Evolutionary conservation across 371 early-diverging fungal genomes (phyloP).

Genomic region (Lichtheimia hyalospora): DNA sequence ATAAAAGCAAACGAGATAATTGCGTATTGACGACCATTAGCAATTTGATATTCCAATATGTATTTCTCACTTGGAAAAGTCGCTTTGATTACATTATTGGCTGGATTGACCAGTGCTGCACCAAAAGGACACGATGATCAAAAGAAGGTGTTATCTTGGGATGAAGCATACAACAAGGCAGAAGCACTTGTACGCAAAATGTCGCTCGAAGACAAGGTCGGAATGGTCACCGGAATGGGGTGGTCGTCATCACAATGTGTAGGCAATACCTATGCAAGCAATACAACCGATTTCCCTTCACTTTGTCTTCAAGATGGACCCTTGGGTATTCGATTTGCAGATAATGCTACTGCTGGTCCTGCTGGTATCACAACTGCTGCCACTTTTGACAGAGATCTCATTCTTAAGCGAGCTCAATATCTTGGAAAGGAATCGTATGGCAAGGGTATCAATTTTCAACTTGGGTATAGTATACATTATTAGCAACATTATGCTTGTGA

Average conservation of each 20-base stretch:
- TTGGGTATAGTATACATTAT: slow-evolving; percentile 35
- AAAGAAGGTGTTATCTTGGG: slow-evolving; percentile 20
- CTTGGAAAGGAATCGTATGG: slow-evolving; percentile 54
- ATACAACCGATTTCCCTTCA: slow-evolving; percentile 47
- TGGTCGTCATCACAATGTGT: slow-evolving; percentile 41
- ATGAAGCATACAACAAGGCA: slow-evolving; percentile 41
- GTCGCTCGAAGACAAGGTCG: slow-evolving; percentile 45
- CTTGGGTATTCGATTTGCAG: slow-evolving; percentile 49
- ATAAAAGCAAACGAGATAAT: no score
- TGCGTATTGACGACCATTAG: no score
- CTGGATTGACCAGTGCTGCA: neutral
- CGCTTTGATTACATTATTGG: neutral
- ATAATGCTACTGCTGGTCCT: slow-evolving; percentile 42
- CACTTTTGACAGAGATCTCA: slow-evolving; percentile 47
- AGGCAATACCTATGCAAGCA: slow-evolving; percentile 43
- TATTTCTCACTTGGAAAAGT: neutral
- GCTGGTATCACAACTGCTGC: slow-evolving; percentile 56
- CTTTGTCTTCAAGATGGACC: slow-evolving; percentile 59
- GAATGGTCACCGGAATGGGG: slow-evolving; percentile 52
- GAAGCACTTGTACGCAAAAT: slow-evolving; percentile 25
- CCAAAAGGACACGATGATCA: neutral
- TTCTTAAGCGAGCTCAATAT: slow-evolving; percentile 41
- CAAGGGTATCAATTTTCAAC: slow-evolving; percentile 49
- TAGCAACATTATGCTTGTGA: neutral
- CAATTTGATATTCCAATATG: no score